Percentiles rank a stretch among this genome's conserved stretches.
phyloP scores from a whole-genome alignment of 495 filamentous ascomycete genomes.

The Letharia columbiana region DNA sequence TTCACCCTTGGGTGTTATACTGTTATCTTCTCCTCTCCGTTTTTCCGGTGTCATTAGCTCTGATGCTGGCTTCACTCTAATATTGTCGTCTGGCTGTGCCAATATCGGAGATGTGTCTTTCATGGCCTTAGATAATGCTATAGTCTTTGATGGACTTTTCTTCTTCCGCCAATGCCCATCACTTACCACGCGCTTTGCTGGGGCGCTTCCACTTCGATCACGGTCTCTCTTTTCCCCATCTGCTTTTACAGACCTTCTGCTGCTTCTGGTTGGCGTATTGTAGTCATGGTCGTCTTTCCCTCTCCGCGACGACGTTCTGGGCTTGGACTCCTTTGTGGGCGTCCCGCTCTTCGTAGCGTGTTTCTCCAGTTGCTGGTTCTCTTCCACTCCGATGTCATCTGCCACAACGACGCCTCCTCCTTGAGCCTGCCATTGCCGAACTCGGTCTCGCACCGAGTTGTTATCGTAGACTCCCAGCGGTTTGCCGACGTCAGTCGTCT shows the following conservation, averaged over 20 bases:
- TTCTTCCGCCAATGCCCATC: slow-evolving; percentile 66
- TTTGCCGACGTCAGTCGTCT: slow-evolving; percentile 43
- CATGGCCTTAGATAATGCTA: slow-evolving; percentile 21
- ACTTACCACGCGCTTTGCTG: slow-evolving; percentile 70
- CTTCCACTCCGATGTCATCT: slow-evolving; percentile 34
- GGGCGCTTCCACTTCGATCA: slow-evolving; percentile 45
- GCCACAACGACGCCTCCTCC: slow-evolving; percentile 49
- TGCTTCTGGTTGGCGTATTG: slow-evolving; percentile 19
- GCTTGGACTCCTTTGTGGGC: not conserved
- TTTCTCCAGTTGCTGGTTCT: slow-evolving; percentile 27
- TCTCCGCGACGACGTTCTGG: slow-evolving; percentile 19
- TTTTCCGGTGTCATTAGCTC: slow-evolving; percentile 37
- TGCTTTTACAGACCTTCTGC: slow-evolving; percentile 26
- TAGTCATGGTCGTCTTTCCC: slow-evolving; percentile 23
- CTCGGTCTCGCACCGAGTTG: slow-evolving; percentile 56
- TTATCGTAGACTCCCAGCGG: slow-evolving; percentile 47
- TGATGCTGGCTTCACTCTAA: slow-evolving; percentile 35
- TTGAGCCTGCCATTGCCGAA: slow-evolving; percentile 70
- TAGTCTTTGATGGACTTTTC: slow-evolving; percentile 35
- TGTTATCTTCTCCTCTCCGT: slow-evolving; percentile 23
- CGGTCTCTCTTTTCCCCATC: slow-evolving; percentile 23
- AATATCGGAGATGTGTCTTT: slow-evolving; percentile 44
- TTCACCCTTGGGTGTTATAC: slow-evolving; percentile 18
- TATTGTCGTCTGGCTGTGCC: slow-evolving; percentile 38
- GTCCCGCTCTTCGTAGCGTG: slow-evolving; percentile 21